Base-by-base conservation (phyloP, 140 eudicot species). In the Senecio squalidus region DNA sequence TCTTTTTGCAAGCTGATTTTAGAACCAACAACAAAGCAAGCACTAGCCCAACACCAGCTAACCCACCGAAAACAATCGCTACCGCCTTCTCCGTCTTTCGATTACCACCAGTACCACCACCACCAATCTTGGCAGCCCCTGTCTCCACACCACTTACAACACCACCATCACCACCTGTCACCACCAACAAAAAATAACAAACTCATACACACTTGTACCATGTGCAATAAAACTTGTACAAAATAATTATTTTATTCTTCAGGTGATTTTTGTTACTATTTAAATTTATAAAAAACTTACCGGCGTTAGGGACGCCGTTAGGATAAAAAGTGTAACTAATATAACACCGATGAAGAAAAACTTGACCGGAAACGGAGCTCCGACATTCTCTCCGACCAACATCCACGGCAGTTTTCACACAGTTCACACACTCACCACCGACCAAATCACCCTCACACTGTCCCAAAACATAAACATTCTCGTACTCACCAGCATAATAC, bases 381-480 rank as follows among this genome's bases (percentile, higher is more conserved):
- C 74, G 78, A 60, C 96, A 92, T 43, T 72, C 86, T 53, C 49
- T 71, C 56, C 73, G 69, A 0, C 78, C 77, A 16, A 67, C 73
- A 41, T 78, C 92, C 27, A 51, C 51, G 15, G 96, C 98, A 45
- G 21, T 78, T 51, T 71, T 80, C 81, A 92, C 83, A 79, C 98
- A 92, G 34, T 61, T 74, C 58, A 74, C 95, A 73, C 98, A 92
- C 56, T 87, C 96, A 6, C 80, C 83, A 7, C 79, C 71, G 5
- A 70, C 66, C 38, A 92, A 52, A 82, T 79, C 98, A 14, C 96
- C 96, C 57, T 92, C 96, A 69, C 98, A 92, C 79, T 87, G 96
- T 1, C 98, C 98, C 89, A 92, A 46, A 61, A 84, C 86, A 43
- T 76, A 87, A 65, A 92, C 84, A 44, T 73, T 50, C 81, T 76